phyloP scores from a whole-genome alignment of 495 filamentous ascomycete species.

The Xylaria longipes region DNA sequence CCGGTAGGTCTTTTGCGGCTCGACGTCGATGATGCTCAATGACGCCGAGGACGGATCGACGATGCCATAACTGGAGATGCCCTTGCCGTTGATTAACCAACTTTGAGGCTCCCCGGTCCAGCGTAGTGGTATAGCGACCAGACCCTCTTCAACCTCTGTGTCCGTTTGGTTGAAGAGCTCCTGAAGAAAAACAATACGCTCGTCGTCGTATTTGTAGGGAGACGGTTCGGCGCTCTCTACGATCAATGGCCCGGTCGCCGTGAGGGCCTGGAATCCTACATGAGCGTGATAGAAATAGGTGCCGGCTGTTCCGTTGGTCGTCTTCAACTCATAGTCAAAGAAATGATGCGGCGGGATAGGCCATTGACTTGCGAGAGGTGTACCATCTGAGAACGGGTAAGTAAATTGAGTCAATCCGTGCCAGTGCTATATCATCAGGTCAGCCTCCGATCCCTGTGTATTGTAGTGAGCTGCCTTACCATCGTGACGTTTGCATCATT shows the following conservation, averaged over 20 bases:
- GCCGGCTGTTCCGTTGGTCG: conserved; percentile 50
- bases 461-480: conserved; percentile 37
- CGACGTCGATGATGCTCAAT: conserved; percentile 55
- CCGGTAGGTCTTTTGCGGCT: conserved; percentile 61
- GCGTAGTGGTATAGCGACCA: conserved; percentile 38
- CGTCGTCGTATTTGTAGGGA: conserved; percentile 59
- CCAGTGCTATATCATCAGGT: conserved; percentile 53
- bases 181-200: conserved; percentile 56
- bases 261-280: conserved; percentile 57
- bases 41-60: conserved; percentile 22
- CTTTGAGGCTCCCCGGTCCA: conserved; percentile 53
- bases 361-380: conserved; percentile 57
- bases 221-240: conserved; percentile 48
- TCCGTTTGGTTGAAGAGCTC: conserved; percentile 55
- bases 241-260: conserved; percentile 57
- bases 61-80: conserved; percentile 32
- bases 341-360: conserved; percentile 60
- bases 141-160: conserved; percentile 41
- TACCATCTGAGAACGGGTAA: conserved; percentile 61
- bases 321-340: conserved; percentile 62
- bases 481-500: conserved; percentile 55
- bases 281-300: conserved; percentile 65
- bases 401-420: conserved; percentile 56
- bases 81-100: conserved; percentile 51
- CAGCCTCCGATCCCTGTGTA: not conserved